Percentiles rank a stretch among this genome's conserved stretches.
Conservation (phyloP, 2,329 filamentous ascomycete genomes). For the Aspergillus glaucus region DNA sequence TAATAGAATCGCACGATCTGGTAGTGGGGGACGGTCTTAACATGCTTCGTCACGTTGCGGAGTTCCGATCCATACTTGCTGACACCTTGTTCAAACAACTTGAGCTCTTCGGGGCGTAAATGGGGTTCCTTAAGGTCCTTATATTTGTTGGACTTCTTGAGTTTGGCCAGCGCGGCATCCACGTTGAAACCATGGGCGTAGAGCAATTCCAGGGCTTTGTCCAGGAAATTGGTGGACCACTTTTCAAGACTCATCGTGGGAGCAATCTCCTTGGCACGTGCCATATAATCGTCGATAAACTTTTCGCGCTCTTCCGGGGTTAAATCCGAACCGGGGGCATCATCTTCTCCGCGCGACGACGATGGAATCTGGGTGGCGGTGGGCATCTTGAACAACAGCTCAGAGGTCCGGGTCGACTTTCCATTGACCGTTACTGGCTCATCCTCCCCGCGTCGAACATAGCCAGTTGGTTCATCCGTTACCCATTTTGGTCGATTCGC, state of each 20-base stretch:
- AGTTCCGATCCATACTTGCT: conserved; percentile 87
- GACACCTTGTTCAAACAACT: conserved; percentile 88
- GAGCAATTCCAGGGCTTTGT: conserved; percentile 71
- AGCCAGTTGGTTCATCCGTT: conserved; percentile 83
- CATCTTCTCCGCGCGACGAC: conserved; percentile 39
- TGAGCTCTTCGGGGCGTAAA: conserved; percentile 68
- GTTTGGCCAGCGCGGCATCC: conserved; percentile 61
- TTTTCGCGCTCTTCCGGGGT: conserved; percentile 43
- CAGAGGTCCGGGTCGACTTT: conserved; percentile 68
- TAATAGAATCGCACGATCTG: conserved; percentile 92
- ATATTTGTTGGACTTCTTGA: conserved; percentile 62
- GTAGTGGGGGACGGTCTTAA: conserved; percentile 67
- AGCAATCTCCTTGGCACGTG: conserved; percentile 58
- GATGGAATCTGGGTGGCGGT: conserved; percentile 43
- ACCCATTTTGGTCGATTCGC: conserved; percentile 88
- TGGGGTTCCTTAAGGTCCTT: conserved; percentile 78
- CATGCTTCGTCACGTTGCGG: conserved; percentile 72
- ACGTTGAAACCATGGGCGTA: conserved; percentile 66
- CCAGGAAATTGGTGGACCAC: conserved; percentile 77
- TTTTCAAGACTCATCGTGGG: conserved; percentile 64
- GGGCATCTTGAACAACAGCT: conserved; percentile 72
- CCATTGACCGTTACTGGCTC: conserved; percentile 53
- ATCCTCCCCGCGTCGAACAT: conserved; percentile 78
- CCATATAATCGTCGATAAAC: conserved; percentile 71
- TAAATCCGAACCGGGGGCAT: conserved; percentile 30